Evolutionary conservation across 805 yeast genomes (phyloP).

Genomic region (Jamesozyma rosinii): DNA sequence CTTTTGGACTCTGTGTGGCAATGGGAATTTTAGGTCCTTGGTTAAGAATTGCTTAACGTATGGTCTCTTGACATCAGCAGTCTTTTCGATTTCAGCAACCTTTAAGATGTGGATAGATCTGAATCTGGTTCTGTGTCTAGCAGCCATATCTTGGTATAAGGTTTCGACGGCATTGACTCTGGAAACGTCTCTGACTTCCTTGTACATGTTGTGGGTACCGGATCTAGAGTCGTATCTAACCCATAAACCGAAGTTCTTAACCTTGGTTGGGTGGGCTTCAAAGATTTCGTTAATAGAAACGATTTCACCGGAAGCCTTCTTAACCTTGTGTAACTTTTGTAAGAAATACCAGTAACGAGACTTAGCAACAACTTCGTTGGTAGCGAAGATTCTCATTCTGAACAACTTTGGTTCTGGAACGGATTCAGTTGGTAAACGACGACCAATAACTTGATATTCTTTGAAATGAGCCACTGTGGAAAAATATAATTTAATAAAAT

Average conservation of each 20-base stretch:
- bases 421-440: constrained; percentile 98
- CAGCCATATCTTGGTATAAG: constrained; percentile 99
- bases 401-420: constrained; percentile 99
- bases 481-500: neutral
- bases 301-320: constrained; percentile 99
- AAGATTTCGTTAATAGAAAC: constrained; percentile 84
- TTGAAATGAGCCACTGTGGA: constrained; percentile 81
- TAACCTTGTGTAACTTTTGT: constrained; percentile 98
- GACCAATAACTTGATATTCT: constrained; percentile 99
- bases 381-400: constrained; percentile 99
- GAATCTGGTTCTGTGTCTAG: constrained; percentile 99
- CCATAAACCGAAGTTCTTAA: constrained; percentile 99
- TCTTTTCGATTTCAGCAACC: constrained; percentile 97
- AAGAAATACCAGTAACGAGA: constrained; percentile 99
- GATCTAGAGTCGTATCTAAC: constrained; percentile 99
- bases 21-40: constrained; percentile 97
- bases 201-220: constrained; percentile 99
- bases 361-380: constrained; percentile 97
- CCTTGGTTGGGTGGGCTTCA: constrained; percentile 97
- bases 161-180: constrained; percentile 98
- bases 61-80: constrained; percentile 98
- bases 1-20: constrained; percentile 98
- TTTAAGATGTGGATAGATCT: constrained; percentile 98
- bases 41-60: constrained; percentile 95
- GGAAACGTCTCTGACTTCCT: constrained; percentile 99